These are phyloP conservation scores for Chytriomyces sp. DNA, from an alignment of 192 early-diverging fungal species.

Conservation along the genomic window DNA sequence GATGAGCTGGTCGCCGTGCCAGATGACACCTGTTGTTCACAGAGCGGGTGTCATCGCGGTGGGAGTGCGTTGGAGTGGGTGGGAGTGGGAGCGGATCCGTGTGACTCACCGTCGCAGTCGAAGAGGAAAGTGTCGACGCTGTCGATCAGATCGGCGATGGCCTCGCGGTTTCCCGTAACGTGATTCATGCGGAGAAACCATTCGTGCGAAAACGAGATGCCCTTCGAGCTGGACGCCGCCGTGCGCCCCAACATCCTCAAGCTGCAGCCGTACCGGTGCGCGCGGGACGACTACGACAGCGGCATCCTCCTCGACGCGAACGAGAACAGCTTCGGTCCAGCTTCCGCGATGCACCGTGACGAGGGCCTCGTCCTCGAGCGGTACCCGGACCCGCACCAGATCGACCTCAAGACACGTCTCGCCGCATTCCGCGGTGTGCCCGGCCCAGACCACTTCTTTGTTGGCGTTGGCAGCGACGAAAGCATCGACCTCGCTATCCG, in stretches of 20 bases:
- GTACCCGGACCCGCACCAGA: slow-evolving; percentile 95
- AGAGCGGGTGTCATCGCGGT: no score
- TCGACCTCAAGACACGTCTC: slow-evolving; percentile 77
- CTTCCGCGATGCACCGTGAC: slow-evolving; percentile 24
- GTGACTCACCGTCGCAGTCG: slow-evolving; percentile 93
- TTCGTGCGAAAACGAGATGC: slow-evolving; percentile 12
- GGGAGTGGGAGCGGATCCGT: not conserved
- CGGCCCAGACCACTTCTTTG: slow-evolving; percentile 74
- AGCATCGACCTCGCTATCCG: slow-evolving; percentile 66
- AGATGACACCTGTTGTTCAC: slow-evolving; percentile 88
- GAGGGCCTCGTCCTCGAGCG: slow-evolving; percentile 70
- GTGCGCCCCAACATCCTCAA: slow-evolving; percentile 47
- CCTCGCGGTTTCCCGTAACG: slow-evolving; percentile 4
- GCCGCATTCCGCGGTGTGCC: slow-evolving; percentile 71
- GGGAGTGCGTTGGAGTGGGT: not conserved
- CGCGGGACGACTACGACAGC: slow-evolving; percentile 92
- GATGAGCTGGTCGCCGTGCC: slow-evolving; percentile 75
- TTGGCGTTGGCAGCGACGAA: slow-evolving; percentile 98
- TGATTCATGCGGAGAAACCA: slow-evolving; percentile 1
- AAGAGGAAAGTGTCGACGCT: slow-evolving; percentile 90
- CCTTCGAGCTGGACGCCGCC: slow-evolving; percentile 39
- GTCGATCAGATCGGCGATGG: slow-evolving; percentile 62
- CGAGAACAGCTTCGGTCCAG: slow-evolving; percentile 91
- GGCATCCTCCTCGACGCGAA: slow-evolving; percentile 99
- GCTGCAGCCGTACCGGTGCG: slow-evolving; percentile 88